Evolutionary conservation across 306 rosid species (phyloP).

Genomic region (Fagus sylvatica): DNA sequence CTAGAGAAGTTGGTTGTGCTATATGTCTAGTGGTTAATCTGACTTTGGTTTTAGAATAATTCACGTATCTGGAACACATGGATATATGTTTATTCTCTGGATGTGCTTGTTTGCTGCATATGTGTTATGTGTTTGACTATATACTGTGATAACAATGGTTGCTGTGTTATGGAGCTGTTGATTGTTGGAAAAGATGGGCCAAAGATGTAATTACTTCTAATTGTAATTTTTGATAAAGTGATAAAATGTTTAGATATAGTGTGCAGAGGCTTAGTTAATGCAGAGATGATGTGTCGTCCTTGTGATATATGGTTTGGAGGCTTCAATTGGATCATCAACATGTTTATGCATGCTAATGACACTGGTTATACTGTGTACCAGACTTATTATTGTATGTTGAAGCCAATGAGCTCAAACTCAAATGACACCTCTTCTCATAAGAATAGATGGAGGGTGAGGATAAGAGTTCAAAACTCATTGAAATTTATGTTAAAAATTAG

Average conservation of each 20-base stretch:
- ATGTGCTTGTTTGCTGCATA: neutral
- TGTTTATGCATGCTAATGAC: neutral
- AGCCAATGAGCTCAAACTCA: too few relatives aligned
- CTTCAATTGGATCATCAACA: neutral
- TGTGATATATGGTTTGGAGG: neutral
- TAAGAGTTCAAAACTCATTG: neutral
- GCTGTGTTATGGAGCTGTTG: neutral
- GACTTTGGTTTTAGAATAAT: neutral
- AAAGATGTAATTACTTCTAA: too few relatives aligned
- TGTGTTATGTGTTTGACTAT: neutral
- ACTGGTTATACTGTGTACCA: neutral
- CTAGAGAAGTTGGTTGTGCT: neutral
- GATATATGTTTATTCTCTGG: too few relatives aligned
- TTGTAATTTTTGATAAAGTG: too few relatives aligned
- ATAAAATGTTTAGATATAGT: too few relatives aligned
- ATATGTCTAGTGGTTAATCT: neutral
- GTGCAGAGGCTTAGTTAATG: too few relatives aligned
- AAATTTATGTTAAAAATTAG: slow-evolving; percentile 10
- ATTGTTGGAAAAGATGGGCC: too few relatives aligned
- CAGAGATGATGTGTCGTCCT: neutral
- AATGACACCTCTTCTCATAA: too few relatives aligned
- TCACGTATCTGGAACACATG: too few relatives aligned
- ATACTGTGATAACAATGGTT: too few relatives aligned
- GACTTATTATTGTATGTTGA: too few relatives aligned
- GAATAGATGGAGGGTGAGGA: too few relatives aligned